Conservation (phyloP, 352 stramenopile species). For the Pythium dissimile region DNA sequence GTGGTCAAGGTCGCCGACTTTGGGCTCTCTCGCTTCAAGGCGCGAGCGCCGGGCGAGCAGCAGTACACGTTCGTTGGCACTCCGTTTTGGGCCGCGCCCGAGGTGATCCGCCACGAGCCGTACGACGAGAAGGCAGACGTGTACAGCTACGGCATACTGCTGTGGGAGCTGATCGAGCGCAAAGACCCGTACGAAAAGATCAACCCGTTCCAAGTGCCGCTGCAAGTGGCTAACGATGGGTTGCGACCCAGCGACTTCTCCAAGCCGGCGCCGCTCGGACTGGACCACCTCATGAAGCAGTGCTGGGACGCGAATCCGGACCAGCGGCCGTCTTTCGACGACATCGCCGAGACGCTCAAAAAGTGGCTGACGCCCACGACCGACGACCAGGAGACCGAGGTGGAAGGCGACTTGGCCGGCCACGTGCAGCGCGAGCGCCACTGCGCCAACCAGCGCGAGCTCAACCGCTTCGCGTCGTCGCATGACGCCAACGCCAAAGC, state of each 20-base stretch:
- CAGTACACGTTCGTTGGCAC: constrained; percentile 74
- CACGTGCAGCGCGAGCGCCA: constrained; percentile 53
- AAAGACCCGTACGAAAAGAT: constrained; percentile 69
- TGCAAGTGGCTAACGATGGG: constrained; percentile 67
- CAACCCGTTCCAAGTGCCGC: constrained; percentile 74
- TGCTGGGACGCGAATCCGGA: constrained; percentile 73
- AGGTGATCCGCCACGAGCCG: constrained; percentile 72
- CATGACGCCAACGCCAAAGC: constrained; percentile 56
- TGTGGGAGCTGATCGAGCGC: constrained; percentile 75
- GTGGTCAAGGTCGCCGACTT: constrained; percentile 78
- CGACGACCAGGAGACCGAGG: constrained; percentile 13
- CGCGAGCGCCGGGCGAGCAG: constrained; percentile 25
- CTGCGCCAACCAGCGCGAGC: constrained; percentile 37
- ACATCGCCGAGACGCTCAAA: constrained; percentile 56
- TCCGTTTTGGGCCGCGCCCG: constrained; percentile 72
- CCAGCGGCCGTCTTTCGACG: constrained; percentile 55
- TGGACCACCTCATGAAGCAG: constrained; percentile 71
- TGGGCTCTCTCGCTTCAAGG: constrained; percentile 58
- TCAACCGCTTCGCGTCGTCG: constrained; percentile 59
- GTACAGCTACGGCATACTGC: constrained; percentile 71
- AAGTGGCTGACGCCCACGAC: constrained; percentile 41
- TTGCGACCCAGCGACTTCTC: constrained; percentile 49
- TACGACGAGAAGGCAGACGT: constrained; percentile 78
- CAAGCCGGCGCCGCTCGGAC: constrained; percentile 43
- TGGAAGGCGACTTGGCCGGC: constrained; percentile 39